Evolutionary conservation across 2,329 filamentous ascomycete genomes (phyloP).

Genomic region (Penicillium freii): DNA sequence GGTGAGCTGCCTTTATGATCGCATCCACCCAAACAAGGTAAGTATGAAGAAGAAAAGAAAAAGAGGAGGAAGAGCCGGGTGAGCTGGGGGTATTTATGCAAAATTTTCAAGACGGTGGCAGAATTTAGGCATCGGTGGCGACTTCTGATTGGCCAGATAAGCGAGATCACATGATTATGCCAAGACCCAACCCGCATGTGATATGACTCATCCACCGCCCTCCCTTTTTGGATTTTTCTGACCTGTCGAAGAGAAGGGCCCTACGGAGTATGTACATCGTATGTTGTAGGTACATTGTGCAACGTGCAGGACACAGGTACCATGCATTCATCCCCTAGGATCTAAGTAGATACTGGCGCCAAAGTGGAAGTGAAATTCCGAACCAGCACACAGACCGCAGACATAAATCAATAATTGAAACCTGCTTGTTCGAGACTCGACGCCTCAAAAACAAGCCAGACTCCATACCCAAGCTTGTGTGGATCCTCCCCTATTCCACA

Average conservation of each 20-base stretch:
- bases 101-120: constrained; percentile 17
- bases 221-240: background rate
- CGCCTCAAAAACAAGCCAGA: constrained; percentile 8
- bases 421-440: constrained; percentile 13
- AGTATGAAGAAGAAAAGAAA: constrained; percentile 52
- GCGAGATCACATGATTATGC: background rate
- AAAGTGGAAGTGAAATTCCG: background rate
- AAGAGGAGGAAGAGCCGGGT: constrained; percentile 28
- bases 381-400: background rate
- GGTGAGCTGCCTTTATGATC: constrained; percentile 48
- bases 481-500: constrained; percentile 22
- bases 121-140: rapidly evolving
- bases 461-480: constrained; percentile 23
- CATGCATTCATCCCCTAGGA: background rate
- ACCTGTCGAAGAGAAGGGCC: background rate
- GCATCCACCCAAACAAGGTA: constrained; percentile 51
- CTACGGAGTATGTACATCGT: background rate
- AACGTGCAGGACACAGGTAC: constrained; percentile 1
- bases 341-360: background rate
- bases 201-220: constrained; percentile 1
- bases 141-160: background rate
- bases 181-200: background rate
- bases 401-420: constrained; percentile 19
- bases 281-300: background rate
- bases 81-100: constrained; percentile 33